Base-by-base conservation (phyloP, 495 filamentous ascomycete species). In the Aspergillus panamensis region DNA sequence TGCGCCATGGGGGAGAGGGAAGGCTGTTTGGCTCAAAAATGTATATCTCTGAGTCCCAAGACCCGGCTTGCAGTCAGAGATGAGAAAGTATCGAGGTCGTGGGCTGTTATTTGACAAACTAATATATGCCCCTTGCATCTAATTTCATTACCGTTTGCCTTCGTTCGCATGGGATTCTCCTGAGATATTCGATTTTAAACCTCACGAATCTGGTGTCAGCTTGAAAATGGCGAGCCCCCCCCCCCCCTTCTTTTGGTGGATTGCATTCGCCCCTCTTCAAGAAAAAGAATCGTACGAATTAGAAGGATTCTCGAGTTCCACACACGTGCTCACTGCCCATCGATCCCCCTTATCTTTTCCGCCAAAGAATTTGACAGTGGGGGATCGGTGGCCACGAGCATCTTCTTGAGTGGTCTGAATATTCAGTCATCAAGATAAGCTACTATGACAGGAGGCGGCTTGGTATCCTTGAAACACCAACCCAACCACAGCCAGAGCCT, bases 351-450 rank as follows among this genome's bases (percentile, higher is more conserved):
- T 45, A 17, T 45, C 42, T 25, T 25, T 5, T 45, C 16, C 0
- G n/a, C n/a, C 42, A 45, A 45, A 20, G 1, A 45, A 20, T 8
- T 45, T n/a, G 42, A 45, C 6, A 20, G 16, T 45, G 1, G 16
- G 20, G 42, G 42, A 45, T 45, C 42, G 4, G n/a, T 45, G 9
- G 42, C 42, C 42, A 45, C 6, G 42, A 21, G 16, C 7, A 1
- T 4, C 14, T 1, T 16, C 42, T 10, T 45, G 16, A 10, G 25
- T n/a, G 8, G 47, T 3, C 37, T 48, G 29, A 43, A 32, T 51
- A 51, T 25, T 51, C 55, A 44, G 55, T 51, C 47, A 51, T 57
- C 33, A 6, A 58, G 56, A 58, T 52, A 58, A 58, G 48, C 56
- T 52, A 48, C 39, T 1, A 51, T 52, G 48, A 52, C 48, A 52